A percentile compares a stretch with the other conserved stretches of the same genome.
Evolutionary conservation across 2,329 filamentous ascomycete species (phyloP).

Genomic region (Fusarium incarnatum): DNA sequence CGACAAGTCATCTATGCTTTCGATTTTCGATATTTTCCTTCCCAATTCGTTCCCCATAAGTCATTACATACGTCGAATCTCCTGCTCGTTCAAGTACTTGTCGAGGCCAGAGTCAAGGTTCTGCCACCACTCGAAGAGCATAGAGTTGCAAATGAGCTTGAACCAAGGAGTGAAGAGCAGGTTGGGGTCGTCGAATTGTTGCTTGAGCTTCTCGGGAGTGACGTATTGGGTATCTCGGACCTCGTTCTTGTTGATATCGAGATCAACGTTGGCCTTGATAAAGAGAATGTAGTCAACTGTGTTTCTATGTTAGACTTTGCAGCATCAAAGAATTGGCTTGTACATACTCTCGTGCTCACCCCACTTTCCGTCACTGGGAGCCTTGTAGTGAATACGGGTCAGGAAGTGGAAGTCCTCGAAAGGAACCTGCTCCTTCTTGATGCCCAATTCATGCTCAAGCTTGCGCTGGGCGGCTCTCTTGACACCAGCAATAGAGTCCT

Average conservation of each 20-base stretch:
- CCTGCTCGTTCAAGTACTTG: constrained; percentile 85
- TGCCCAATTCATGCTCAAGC: constrained; percentile 93
- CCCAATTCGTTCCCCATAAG: constrained; percentile 8
- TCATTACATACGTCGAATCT: constrained; percentile 83
- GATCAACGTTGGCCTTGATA: constrained; percentile 91
- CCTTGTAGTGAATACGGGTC: constrained; percentile 98
- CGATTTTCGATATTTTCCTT: constrained; percentile 10
- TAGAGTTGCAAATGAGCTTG: constrained; percentile 96
- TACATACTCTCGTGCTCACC: constrained; percentile 95
- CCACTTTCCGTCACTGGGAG: constrained; percentile 97
- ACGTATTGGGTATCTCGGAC: constrained; percentile 88
- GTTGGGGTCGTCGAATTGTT: constrained; percentile 82
- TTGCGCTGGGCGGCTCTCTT: constrained; percentile 94
- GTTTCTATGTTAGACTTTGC: constrained; percentile 26
- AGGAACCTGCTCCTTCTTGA: constrained; percentile 88
- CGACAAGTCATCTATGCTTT: constrained; percentile 3
- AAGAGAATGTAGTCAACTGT: constrained; percentile 98
- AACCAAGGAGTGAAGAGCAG: constrained; percentile 98
- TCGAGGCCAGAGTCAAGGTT: constrained; percentile 84
- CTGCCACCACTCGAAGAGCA: constrained; percentile 98
- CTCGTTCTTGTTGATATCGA: constrained; percentile 87
- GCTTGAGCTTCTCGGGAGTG: constrained; percentile 81
- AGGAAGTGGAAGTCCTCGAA: constrained; percentile 93
- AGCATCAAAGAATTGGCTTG: not conserved
- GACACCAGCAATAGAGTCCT: constrained; percentile 84